phyloP scores from a whole-genome alignment of 768 basidiomycete species.

The Lentinula edodes region DNA sequence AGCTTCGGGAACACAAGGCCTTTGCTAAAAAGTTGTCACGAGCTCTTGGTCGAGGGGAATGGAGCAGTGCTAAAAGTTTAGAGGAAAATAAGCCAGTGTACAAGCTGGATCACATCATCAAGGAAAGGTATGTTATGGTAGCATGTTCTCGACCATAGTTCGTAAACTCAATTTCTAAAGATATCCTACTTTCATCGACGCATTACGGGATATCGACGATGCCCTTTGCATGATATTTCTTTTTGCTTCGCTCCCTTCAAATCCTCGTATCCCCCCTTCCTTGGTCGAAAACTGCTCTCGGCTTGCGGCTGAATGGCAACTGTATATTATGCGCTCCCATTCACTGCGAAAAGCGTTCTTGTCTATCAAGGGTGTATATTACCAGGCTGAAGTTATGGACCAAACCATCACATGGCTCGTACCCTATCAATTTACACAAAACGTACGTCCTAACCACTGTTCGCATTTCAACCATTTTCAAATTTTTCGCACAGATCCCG shows the following conservation, averaged over 20 bases:
- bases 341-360: slow-evolving; percentile 88
- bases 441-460: slow-evolving; percentile 39
- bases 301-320: slow-evolving; percentile 92
- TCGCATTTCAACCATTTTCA: background rate
- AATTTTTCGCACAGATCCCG: slow-evolving; percentile 60
- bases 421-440: slow-evolving; percentile 96
- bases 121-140: slow-evolving; percentile 69
- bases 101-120: slow-evolving; percentile 91
- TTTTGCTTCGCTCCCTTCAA: slow-evolving; percentile 89
- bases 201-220: slow-evolving; percentile 94
- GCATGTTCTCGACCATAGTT: slow-evolving; percentile 1
- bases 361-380: slow-evolving; percentile 97
- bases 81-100: slow-evolving; percentile 93
- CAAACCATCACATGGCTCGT: slow-evolving; percentile 94
- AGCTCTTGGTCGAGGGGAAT: slow-evolving; percentile 91
- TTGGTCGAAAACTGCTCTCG: slow-evolving; percentile 88
- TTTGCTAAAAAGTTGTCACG: slow-evolving; percentile 95
- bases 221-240: slow-evolving; percentile 93
- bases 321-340: slow-evolving; percentile 87
- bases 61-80: slow-evolving; percentile 89
- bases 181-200: slow-evolving; percentile 96
- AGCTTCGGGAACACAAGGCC: slow-evolving; percentile 94
- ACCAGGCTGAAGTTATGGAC: slow-evolving; percentile 92
- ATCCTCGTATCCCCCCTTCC: slow-evolving; percentile 70
- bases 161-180: slow-evolving; percentile 31